Evolutionary conservation across 139 green algal species (phyloP), one percentile per base, ranked within the genome.

Genomic region (Limnomonas spitsbergensis): DNA sequence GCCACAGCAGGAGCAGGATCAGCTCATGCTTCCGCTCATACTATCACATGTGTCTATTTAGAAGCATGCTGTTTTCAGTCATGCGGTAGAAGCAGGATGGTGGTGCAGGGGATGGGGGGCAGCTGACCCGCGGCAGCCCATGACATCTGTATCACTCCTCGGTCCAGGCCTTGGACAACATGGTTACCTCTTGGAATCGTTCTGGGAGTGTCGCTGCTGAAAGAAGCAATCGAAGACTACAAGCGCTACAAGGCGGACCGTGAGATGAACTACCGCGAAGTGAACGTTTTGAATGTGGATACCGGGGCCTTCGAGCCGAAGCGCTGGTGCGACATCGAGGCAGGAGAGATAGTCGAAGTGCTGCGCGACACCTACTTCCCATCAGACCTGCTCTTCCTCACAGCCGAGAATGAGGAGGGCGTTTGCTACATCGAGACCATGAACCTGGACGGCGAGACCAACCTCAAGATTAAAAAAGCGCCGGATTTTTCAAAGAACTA

Each of bases 361-460:
- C 79, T 66, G 1, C 84, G 85, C 71, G 84, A 93, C 38, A 85
- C 96, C 53, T 85, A 90, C 40, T 92, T 97, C 73, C 91, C 94
- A 0, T 91, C 94, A 37, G 93, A 98, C 69, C 52, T 98, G 78
- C 61, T 97, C 52, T 97, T 93, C 82, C 81, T 96, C 1, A 76
- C 86, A 7, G 78, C 83, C 4, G 88, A 90, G 26, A 89, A 89
- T 24, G 81, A 87, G 32, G 91, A 96, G 73, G 86, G 87, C 38
- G 88, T 90, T 20, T 96, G 90, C 81, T 96, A 94, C 82, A 90
- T 95, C 42, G 90, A 94, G 81, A 97, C 94, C 26, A 95, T 93
- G 82, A 97, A 98, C 81, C 88, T 98, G 76, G 94, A 98, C 66
- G 94, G 91, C 1, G 94, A 98, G 83, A 95, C 92, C 38, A 98